These are phyloP conservation scores for Pichia gijzeniarum DNA, from an alignment of 805 yeast species.

Conservation along the genomic window DNA sequence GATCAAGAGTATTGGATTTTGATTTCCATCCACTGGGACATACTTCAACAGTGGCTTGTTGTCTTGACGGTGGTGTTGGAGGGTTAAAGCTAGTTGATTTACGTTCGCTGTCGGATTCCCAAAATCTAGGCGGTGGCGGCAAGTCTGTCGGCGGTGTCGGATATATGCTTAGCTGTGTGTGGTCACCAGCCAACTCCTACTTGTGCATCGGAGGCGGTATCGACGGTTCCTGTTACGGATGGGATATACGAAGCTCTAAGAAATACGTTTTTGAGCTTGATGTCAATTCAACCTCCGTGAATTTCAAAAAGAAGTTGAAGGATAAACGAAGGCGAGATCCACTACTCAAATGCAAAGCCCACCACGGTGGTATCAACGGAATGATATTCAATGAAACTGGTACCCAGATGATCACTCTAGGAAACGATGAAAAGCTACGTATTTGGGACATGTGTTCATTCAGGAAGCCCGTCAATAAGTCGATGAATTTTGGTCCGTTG, in stretches of 20 bases:
- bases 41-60: constrained; percentile 59
- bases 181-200: constrained; percentile 64
- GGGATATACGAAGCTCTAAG: constrained; percentile 76
- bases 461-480: constrained; percentile 43
- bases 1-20: constrained; percentile 56
- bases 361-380: constrained; percentile 74
- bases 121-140: constrained; percentile 44
- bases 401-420: constrained; percentile 53
- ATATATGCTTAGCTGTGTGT: constrained; percentile 30
- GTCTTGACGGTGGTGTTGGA: constrained; percentile 48
- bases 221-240: constrained; percentile 72
- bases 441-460: constrained; percentile 68
- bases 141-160: constrained; percentile 26
- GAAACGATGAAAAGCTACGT: constrained; percentile 73
- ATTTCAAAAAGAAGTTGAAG: constrained; percentile 7
- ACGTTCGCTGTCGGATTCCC: constrained; percentile 66
- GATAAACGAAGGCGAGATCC: background rate
- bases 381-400: constrained; percentile 69
- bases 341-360: constrained; percentile 47
- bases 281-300: constrained; percentile 28
- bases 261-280: constrained; percentile 62
- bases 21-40: constrained; percentile 47
- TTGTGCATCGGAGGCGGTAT: constrained; percentile 73
- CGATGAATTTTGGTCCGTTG: constrained; percentile 72
- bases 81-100: constrained; percentile 57